phyloP scores from a whole-genome alignment of 2,329 filamentous ascomycete genomes.

The Microsporum ferrugineum region DNA sequence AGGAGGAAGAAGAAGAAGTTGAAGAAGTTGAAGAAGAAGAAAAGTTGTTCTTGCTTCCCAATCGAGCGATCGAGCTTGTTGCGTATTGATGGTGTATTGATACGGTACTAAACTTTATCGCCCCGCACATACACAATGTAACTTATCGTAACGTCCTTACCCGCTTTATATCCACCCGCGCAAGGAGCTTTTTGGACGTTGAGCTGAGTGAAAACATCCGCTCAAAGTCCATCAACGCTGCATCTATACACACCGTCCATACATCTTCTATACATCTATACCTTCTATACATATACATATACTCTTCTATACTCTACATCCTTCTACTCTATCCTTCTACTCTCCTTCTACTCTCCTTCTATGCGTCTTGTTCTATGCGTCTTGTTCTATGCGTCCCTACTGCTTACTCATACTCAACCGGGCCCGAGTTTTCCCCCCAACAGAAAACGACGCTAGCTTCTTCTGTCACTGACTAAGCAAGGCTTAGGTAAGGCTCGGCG shows the following conservation, averaged over 20 bases:
- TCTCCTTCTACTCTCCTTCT: no score
- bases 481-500: constrained; percentile 1
- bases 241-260: neutral
- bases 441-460: neutral
- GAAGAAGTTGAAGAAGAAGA: constrained; percentile 8
- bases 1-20: constrained; percentile 6
- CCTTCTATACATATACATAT: no score
- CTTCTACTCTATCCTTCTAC: no score
- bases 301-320: no score
- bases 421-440: constrained; percentile 2
- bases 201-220: neutral
- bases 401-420: neutral
- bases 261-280: neutral
- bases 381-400: no score
- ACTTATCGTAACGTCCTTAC: neutral
- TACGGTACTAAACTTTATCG: neutral
- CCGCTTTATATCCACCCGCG: neutral
- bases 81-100: neutral
- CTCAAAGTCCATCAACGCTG: neutral
- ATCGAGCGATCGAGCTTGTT: neutral
- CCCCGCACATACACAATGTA: neutral
- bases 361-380: no score
- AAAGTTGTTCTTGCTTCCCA: constrained; percentile 4
- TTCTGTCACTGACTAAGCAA: neutral
- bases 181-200: neutral